Conservation (phyloP, 345 rosid species). For the Viola odorata region DNA sequence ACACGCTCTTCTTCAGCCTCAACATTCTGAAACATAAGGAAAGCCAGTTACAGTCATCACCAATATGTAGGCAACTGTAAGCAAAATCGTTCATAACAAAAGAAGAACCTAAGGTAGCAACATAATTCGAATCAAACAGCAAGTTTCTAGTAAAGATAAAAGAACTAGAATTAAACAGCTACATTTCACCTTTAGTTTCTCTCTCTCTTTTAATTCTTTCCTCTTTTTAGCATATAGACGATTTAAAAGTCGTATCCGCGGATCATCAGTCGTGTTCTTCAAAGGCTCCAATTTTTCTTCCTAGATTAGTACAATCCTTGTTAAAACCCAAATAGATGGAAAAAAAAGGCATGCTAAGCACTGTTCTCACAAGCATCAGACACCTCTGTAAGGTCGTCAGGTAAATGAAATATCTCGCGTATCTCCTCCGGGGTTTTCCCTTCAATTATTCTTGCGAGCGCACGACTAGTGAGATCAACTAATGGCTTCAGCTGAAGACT, state of each 20-base stretch:
- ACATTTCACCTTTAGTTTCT: conserved; percentile 56
- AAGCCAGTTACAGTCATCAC: not conserved
- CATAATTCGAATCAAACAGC: too few relatives aligned
- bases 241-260: conserved; percentile 79
- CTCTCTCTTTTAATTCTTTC: conserved; percentile 75
- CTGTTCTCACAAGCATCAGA: conserved; percentile 16
- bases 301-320: conserved; percentile 27
- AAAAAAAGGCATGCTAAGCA: conserved; percentile 4
- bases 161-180: not conserved
- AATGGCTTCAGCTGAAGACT: conserved; percentile 86
- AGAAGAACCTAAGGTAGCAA: too few relatives aligned
- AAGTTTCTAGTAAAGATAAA: not conserved
- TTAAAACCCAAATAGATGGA: conserved; percentile 5
- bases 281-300: conserved; percentile 94
- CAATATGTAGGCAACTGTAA: not conserved
- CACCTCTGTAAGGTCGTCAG: conserved; percentile 97
- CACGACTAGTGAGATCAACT: conserved; percentile 87
- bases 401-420: conserved; percentile 90
- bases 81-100: too few relatives aligned
- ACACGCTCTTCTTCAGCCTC: conserved; percentile 66
- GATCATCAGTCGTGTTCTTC: conserved; percentile 78
- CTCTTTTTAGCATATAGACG: conserved; percentile 78
- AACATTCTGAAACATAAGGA: conserved; percentile 38
- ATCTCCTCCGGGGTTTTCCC: conserved; percentile 89
- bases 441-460: conserved; percentile 80